phyloP scores from a whole-genome alignment of 2,329 filamentous ascomycete species.

The Verticillium isaacii region DNA sequence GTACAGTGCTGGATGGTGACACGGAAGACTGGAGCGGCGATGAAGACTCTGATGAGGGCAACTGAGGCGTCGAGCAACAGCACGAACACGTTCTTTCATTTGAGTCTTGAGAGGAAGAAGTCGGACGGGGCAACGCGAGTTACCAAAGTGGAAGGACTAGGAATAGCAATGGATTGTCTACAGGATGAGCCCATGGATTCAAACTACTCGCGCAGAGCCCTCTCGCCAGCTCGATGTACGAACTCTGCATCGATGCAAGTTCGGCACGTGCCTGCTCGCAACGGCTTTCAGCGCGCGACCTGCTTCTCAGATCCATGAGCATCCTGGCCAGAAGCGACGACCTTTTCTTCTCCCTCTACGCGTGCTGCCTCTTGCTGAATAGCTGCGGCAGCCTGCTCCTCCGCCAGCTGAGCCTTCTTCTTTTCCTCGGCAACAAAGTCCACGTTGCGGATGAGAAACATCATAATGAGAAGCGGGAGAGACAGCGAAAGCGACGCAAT shows the following conservation, averaged over 20 bases:
- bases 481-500: slow-evolving; percentile 16
- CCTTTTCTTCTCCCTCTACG: neutral
- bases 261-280: no score
- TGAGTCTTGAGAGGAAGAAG: no score
- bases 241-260: no score
- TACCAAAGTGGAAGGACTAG: no score
- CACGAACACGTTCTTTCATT: no score
- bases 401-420: neutral
- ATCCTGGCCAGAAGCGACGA: neutral
- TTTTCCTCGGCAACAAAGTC: slow-evolving; percentile 7
- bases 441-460: slow-evolving; percentile 15
- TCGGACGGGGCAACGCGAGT: no score
- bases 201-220: no score
- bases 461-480: slow-evolving; percentile 11
- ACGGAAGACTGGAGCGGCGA: neutral
- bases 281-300: neutral
- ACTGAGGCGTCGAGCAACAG: neutral
- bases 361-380: neutral
- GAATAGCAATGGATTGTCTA: no score
- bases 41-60: neutral
- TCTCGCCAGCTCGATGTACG: no score
- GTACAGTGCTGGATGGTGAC: neutral
- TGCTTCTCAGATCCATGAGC: neutral
- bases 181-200: no score
- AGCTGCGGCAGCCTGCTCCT: neutral